Base-by-base conservation (phyloP, 805 yeast species). In the Starmerella sirachaensis region DNA sequence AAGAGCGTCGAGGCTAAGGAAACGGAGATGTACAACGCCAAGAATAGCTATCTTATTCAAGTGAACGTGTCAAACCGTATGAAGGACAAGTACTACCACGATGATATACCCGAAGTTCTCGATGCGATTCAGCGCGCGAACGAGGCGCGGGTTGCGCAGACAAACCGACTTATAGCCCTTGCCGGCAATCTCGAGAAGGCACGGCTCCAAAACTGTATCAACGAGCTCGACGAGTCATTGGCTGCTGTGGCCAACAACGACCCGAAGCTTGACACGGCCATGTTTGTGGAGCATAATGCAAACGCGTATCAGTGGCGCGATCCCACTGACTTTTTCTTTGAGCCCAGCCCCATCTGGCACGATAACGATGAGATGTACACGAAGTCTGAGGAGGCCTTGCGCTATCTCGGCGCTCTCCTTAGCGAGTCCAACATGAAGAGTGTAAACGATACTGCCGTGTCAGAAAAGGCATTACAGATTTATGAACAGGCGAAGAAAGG, bases 271-370 rank as follows among this genome's bases (percentile, higher is more conserved):
- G 95, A 85, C 59, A 72, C 86, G 0, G 77, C 82, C 23, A 88
- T 91, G 96, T 91, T 76, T 59, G 75, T 85, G 39, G 85, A 85
- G 53, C 99, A 91, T 60, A 91, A 91, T 56, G 59, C 61, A 14
- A 49, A 53, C 23, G 64, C 64, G 12, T 37, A 35, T 30, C 38
- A 35, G 22, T 91, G 95, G 96, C 66, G 66, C 31, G 96, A 85
- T 50, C 97, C 96, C 1, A 64, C 63, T 6, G 97, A 88, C 60
- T 83, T 80, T 54, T 68, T 73, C 47, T 91, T 80, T 52, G 70
- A 81, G 45, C 95, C 97, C 1, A 77, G 93, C 18, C 76, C 85
- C 21, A 78, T 91, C 29, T 91, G 98, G 98, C 97, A 88, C 59
- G 98, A 91, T 53, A 96, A 91, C 58, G 94, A 84, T 47, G 63